A percentile compares a stretch with the other conserved stretches of the same genome.
These are phyloP conservation scores for Phoma sp. DNA, from an alignment of 2,329 filamentous ascomycete species.

Conservation along the genomic window DNA sequence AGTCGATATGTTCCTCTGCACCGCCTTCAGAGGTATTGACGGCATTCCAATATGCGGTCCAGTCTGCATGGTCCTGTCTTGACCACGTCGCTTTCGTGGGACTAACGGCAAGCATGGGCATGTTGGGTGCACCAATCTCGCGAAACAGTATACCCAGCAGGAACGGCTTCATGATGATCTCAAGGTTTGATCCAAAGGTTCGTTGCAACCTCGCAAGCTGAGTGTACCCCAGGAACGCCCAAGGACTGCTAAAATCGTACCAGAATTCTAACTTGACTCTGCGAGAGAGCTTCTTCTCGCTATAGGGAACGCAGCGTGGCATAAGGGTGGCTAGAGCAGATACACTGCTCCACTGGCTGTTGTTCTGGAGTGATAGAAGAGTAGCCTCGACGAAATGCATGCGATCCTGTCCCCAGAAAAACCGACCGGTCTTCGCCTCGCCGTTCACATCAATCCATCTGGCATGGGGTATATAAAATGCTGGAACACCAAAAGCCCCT, in stretches of 20 bases:
- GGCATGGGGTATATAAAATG: slow-evolving; percentile 41
- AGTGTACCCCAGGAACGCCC: slow-evolving; percentile 45
- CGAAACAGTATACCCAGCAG: slow-evolving; percentile 43
- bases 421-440: slow-evolving; percentile 25
- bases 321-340: slow-evolving; percentile 27
- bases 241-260: slow-evolving; percentile 46
- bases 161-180: slow-evolving; percentile 44
- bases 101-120: slow-evolving; percentile 35
- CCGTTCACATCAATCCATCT: slow-evolving; percentile 26
- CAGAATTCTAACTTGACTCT: slow-evolving; percentile 39
- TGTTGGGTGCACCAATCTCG: slow-evolving; percentile 44
- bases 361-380: slow-evolving; percentile 21
- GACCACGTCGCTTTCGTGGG: slow-evolving; percentile 35
- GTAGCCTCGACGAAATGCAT: slow-evolving; percentile 48
- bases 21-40: slow-evolving; percentile 36
- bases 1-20: slow-evolving; percentile 33
- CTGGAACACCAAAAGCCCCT: slow-evolving; percentile 46
- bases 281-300: neutral
- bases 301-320: slow-evolving; percentile 28
- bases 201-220: slow-evolving; percentile 37
- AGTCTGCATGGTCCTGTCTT: slow-evolving; percentile 41
- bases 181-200: slow-evolving; percentile 31
- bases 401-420: slow-evolving; percentile 46
- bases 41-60: slow-evolving; percentile 43
- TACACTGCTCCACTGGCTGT: slow-evolving; percentile 19